Conservation (phyloP, 1,284 basidiomycete genomes). For the Mycena sp. region DNA sequence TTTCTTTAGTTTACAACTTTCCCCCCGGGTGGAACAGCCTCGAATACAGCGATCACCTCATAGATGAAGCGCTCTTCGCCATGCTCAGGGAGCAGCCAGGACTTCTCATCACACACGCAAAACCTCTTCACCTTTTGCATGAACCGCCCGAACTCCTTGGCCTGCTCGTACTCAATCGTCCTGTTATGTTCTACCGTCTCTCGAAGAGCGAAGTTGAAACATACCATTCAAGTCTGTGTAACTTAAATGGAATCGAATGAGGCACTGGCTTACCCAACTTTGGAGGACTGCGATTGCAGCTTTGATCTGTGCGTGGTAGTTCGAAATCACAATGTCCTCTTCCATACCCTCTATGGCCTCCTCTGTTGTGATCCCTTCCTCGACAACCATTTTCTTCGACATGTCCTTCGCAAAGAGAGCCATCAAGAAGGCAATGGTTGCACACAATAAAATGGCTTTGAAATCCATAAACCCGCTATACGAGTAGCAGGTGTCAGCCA, state of each 20-base stretch:
- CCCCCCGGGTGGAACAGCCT: not conserved
- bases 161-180: not conserved
- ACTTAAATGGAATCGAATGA: too few species aligned
- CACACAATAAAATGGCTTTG: not conserved
- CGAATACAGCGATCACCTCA: not conserved
- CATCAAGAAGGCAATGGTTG: not conserved
- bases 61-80: not conserved
- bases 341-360: not conserved
- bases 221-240: too few species aligned
- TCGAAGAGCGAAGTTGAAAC: too few species aligned
- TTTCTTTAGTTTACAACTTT: not conserved
- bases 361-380: not conserved
- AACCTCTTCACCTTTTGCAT: not conserved
- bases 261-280: not conserved
- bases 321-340: not conserved
- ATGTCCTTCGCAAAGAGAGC: not conserved
- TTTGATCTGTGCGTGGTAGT: not conserved
- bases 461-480: not conserved
- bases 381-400: not conserved
- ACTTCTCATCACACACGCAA: not conserved
- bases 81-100: not conserved
- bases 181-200: too few species aligned
- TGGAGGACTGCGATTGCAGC: not conserved
- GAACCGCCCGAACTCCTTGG: not conserved
- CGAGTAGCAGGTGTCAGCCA: too few species aligned